These are phyloP conservation scores for Arthrinium phaeospermum DNA, from an alignment of 2,329 filamentous ascomycete species.

Conservation along the genomic window DNA sequence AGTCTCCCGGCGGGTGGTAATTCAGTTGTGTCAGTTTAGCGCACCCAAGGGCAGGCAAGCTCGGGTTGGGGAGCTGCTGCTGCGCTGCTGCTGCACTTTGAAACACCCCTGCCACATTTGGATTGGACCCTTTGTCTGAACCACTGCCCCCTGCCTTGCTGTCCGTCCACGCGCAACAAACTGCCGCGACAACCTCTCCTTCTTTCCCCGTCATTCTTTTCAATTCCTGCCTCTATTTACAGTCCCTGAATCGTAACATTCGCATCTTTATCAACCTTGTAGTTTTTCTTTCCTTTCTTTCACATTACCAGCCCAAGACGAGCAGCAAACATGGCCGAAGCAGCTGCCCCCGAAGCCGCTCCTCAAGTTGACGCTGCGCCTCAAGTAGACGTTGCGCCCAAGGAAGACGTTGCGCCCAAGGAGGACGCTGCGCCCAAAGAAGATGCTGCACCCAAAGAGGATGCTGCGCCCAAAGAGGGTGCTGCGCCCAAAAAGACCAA, in stretches of 20 bases:
- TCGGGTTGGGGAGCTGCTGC: neutral
- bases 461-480: slow-evolving; percentile 24
- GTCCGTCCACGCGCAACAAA: neutral
- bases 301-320: neutral
- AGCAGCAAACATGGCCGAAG: slow-evolving; percentile 16
- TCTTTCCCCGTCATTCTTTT: neutral
- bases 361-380: slow-evolving; percentile 21
- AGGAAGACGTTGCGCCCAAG: slow-evolving; percentile 13
- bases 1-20: neutral
- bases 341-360: slow-evolving; percentile 25
- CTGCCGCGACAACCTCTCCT: neutral
- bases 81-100: slow-evolving; percentile 7
- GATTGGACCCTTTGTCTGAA: slow-evolving; percentile 12
- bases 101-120: slow-evolving; percentile 17
- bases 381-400: neutral
- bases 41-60: neutral
- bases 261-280: neutral
- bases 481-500: slow-evolving; percentile 4
- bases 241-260: no score
- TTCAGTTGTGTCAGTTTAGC: neutral
- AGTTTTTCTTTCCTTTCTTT: neutral
- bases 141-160: neutral
- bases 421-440: slow-evolving; percentile 24
- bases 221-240: neutral
- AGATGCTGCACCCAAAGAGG: slow-evolving; percentile 5